Base-by-base conservation (phyloP, 129 eudicot species). In the Flaveria ramosissima region DNA sequence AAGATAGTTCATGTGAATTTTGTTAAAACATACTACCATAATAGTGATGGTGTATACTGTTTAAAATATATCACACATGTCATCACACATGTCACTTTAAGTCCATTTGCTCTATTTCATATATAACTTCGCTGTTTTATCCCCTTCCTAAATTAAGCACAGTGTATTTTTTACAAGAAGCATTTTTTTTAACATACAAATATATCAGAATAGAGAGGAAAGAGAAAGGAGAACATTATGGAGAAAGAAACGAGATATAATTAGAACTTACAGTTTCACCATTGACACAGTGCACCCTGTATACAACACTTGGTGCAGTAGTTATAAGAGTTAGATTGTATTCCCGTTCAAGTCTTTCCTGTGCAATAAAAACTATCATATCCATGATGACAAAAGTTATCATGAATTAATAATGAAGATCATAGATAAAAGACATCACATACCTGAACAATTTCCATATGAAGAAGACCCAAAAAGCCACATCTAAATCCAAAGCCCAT, bases 401-500 rank as follows among this genome's bases (percentile, higher is more conserved):
- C 69, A 77, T 53, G 30, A 46, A 2, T 4, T 47, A 17, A 32
- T 79, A 26, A 50, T 19, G 0, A 78, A 45, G 3, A 65, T 45
- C 42, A 24, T 45, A 36, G 43, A 73, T 68, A 56, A 50, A 30
- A 70, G 41, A 50, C 36, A 57, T 70, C 63, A 73, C 12, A 60
- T 65, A 93, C 99, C 96, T 92, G 99, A 84, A 95, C 93, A 80
- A 95, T 95, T 89, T 95, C 99, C 99, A 95, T 91, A 79, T 95
- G 99, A 36, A 95, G 96, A 76, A 95, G 96, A 75, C 99, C 99
- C 78, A 95, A 84, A 84, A 91, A 95, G 67, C 99, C 99, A 77
- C 97, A 95, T 89, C 99, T 83, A 86, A 95, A 95, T 52, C 99
- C 99, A 84, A 95, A 95, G 72, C 99, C 99, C 99, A 95, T 95